Evolutionary conservation across 257 asterid species (phyloP).

Genomic region (Jaltomata sinuosa): DNA sequence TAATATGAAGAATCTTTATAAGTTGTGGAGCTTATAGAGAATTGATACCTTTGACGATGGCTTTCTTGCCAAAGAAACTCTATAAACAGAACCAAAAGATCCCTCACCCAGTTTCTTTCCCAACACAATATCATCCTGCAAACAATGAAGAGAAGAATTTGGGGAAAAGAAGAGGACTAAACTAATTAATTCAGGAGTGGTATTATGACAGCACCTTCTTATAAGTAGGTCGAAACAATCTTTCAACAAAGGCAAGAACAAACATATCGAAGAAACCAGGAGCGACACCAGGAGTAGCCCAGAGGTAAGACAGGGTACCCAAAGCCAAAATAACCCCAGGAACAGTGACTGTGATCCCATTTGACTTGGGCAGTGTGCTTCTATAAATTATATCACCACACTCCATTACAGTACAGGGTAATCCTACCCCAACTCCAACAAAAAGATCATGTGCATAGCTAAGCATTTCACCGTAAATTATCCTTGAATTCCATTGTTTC

Average conservation of each 20-base stretch:
- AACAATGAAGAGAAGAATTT: not conserved
- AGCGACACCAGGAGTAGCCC: slow-evolving; percentile 99
- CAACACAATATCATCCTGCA: slow-evolving; percentile 84
- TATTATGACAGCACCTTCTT: slow-evolving; percentile 71
- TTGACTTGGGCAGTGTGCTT: slow-evolving; percentile 82
- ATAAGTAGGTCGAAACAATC: slow-evolving; percentile 61
- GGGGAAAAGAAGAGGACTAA: not conserved
- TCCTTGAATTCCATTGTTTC: slow-evolving; percentile 18
- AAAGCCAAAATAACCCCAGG: slow-evolving; percentile 85
- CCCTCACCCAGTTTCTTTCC: slow-evolving; percentile 98
- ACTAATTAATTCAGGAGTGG: not conserved
- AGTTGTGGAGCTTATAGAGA: too few relatives aligned
- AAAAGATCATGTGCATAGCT: slow-evolving; percentile 48
- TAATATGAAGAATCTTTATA: not conserved
- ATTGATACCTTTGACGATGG: slow-evolving; percentile 47
- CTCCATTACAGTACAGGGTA: slow-evolving; percentile 95
- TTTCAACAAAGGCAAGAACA: slow-evolving; percentile 83
- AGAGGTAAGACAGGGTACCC: slow-evolving; percentile 79
- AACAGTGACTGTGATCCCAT: slow-evolving; percentile 56
- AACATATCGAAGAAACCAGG: slow-evolving; percentile 98
- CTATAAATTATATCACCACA: slow-evolving; percentile 93
- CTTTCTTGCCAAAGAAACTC: slow-evolving; percentile 57
- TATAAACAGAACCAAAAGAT: slow-evolving; percentile 78
- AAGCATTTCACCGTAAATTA: slow-evolving; percentile 31
- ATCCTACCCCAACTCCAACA: slow-evolving; percentile 94